phyloP scores from a whole-genome alignment of 306 rosid species.

The Crotalaria pallida region DNA sequence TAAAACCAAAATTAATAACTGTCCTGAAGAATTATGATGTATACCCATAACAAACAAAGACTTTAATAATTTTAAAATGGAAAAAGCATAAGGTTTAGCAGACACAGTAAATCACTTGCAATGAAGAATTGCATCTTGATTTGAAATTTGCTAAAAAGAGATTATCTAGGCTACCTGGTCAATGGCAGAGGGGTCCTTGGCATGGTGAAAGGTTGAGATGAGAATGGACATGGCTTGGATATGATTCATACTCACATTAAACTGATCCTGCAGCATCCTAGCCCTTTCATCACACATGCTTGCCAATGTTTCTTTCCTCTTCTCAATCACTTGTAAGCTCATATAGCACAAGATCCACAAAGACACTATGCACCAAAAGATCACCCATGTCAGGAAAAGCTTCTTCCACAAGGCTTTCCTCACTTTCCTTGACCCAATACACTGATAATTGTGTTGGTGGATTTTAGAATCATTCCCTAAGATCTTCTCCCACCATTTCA shows the following conservation, averaged over 20 bases:
- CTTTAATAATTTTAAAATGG: neutral
- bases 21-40: no score
- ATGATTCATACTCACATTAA: constrained; percentile 95
- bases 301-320: constrained; percentile 80
- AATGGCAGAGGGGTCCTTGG: constrained; percentile 75
- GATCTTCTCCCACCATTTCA: constrained; percentile 60
- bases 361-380: constrained; percentile 50
- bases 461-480: constrained; percentile 36
- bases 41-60: no score
- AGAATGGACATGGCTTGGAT: constrained; percentile 95
- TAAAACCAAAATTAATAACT: no score
- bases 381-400: constrained; percentile 57
- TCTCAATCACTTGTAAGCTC: constrained; percentile 64
- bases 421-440: constrained; percentile 45
- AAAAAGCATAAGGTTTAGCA: neutral
- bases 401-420: constrained; percentile 42
- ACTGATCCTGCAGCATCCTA: constrained; percentile 95
- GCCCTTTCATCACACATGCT: constrained; percentile 99
- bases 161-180: constrained; percentile 62
- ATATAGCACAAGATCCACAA: constrained; percentile 55
- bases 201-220: constrained; percentile 90
- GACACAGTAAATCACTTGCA: neutral
- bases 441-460: constrained; percentile 45
- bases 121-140: constrained; percentile 9
- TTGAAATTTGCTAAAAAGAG: neutral